Evolutionary conservation across 306 rosid genomes (phyloP), one percentile per base, ranked within the genome.

Genomic region (Corylus heterophylla): DNA sequence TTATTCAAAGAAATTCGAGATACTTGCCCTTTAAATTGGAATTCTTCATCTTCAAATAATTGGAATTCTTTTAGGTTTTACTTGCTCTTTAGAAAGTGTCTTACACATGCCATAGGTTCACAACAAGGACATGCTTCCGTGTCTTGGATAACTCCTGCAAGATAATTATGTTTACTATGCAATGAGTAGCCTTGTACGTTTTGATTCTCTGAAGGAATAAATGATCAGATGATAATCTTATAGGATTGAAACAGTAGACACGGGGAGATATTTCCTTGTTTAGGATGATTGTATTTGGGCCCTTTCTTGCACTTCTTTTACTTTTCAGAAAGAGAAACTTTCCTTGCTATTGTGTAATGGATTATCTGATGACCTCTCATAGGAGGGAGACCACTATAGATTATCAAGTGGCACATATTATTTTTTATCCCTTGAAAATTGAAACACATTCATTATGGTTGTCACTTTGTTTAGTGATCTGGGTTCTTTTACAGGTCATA

Each of bases 401-500:
- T 54, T 16, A 69, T 22, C 54, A 71, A 10, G 69, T 55, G 25
- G 54, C 37, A 73, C 3, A 12, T 64, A 5, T 51, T 47, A 56
- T 70, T 48, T 10, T 76, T 74, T 39, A 39, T 78, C 79, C 66
- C 61, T 83, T 35, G 73, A 64, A 25, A 42, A 69, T n/a, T 81
- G 31, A 66, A 79, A 72, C 29, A 17, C 22, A 25, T 70, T 71
- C 70, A 78, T 44, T 69, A 16, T 35, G 7, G 58, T 55, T 72
- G 54, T 71, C 74, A 64, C 61, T n/a, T 73, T 78, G 59, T 73
- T 59, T 69, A 7, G 3, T 78, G 73, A 76, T 85, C 73, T 48
- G 27, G 13, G 49, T 80, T 83, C 75, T 85, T 6, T 75, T 76
- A 62, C 84, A 93, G 98, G 94, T 89, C 31, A 81, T 93, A 87